Base-by-base conservation (phyloP, 2,329 filamentous ascomycete species). In the Stachybotrys chartarum region DNA sequence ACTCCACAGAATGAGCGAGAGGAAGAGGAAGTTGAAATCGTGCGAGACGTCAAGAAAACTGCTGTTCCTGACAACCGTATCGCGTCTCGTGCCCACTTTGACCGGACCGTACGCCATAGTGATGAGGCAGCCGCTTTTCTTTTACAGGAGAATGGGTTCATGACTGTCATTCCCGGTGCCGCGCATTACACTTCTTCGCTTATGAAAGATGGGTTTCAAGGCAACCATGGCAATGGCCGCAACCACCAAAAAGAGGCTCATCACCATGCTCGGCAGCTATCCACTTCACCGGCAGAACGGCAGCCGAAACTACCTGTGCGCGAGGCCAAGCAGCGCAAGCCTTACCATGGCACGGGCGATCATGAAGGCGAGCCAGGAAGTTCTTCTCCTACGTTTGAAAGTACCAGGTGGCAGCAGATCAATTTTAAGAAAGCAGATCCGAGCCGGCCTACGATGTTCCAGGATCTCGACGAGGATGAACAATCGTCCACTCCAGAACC, bases 221-320 rank as follows among this genome's bases (percentile, higher is more conserved):
- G 66, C 50, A 59, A 58, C 10, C 54, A 47, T 18, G 47, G 59
- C 30, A 55, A 60, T 53, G 57, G 54, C 39, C 61, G 57, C 18
- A 61, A 48, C 30, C 62, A 61, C 35, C 42, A 55, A 7, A 57
- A 57, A 39, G 59, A 57, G 6, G 58, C 58, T 55, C 50, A 62
- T 54, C 56, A 58, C 16, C 51, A 55, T 30, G 52, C 57, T 7
- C 61, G 61, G 30, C 47, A 50, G 31, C 63, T 61, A 17, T 63
- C 64, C 6, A 58, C 58, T 12, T 66, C 64, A 5, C 64, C 65
- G 39, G 56, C 59, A 8, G 57, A 62, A 30, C 64, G 55, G 18
- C 66, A 68, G 24, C 62, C 70, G 17, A 72, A 68, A 51, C 64
- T 76, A n/a, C 68, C 76, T 1, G 61, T 76, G 56, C 71, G 76